Percentiles rank a stretch among this genome's conserved stretches.
Conservation (phyloP, 2,329 filamentous ascomycete genomes). For the Zasmidium cellare region DNA sequence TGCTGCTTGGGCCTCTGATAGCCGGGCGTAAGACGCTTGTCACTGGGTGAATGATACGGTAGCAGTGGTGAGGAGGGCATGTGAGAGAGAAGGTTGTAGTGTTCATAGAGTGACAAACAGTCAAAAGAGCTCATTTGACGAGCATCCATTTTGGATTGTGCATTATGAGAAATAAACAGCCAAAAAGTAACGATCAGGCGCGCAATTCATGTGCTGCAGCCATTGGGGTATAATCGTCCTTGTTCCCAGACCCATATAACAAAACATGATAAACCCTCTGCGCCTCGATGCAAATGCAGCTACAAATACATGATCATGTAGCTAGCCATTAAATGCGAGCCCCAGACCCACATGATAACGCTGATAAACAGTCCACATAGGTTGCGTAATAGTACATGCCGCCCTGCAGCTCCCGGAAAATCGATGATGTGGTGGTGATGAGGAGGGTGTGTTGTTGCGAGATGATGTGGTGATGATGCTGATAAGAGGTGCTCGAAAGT, state of each 20-base stretch:
- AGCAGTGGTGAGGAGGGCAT: not conserved
- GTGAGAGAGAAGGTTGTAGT: not conserved
- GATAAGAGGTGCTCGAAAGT: slow-evolving; percentile 1
- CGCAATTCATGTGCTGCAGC: slow-evolving; percentile 21
- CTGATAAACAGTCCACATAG: slow-evolving; percentile 2
- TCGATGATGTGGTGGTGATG: not conserved
- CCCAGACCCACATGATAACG: not conserved
- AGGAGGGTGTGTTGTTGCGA: not conserved
- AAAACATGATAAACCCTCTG: slow-evolving; percentile 11
- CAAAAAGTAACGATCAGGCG: slow-evolving; percentile 14
- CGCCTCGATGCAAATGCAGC: slow-evolving; percentile 11
- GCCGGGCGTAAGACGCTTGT: not conserved
- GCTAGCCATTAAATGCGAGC: slow-evolving; percentile 1
- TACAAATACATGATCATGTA: slow-evolving; percentile 14
- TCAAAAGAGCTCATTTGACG: slow-evolving; percentile 10
- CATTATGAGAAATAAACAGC: slow-evolving; percentile 4
- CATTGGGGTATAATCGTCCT: slow-evolving; percentile 18
- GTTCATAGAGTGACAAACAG: not conserved
- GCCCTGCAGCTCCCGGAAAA: slow-evolving; percentile 16
- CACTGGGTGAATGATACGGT: not conserved
- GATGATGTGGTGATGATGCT: slow-evolving; percentile 2
- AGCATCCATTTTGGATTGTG: too few species aligned
- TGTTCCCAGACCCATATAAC: slow-evolving; percentile 10
- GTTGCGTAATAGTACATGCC: slow-evolving; percentile 17
- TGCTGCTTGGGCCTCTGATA: not conserved